These are phyloP conservation scores for Annulohypoxylon truncatum DNA, from an alignment of 2,329 filamentous ascomycete species.

Conservation along the genomic window DNA sequence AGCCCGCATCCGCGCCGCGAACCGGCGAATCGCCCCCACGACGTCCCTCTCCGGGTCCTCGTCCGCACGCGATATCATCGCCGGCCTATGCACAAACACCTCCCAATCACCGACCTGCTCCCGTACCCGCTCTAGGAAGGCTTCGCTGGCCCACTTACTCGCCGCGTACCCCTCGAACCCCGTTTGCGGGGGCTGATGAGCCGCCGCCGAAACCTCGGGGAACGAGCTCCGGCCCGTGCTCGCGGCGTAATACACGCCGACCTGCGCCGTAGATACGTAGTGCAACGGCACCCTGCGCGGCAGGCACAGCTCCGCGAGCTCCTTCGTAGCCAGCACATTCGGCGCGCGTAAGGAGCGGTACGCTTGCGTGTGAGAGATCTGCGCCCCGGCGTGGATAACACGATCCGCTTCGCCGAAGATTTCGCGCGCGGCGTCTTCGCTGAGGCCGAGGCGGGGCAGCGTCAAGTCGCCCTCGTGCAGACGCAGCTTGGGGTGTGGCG, in stretches of 20 bases:
- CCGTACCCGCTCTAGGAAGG: not conserved
- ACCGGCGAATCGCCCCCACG: not conserved
- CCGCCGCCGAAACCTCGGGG: not conserved
- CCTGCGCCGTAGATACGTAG: constrained; percentile 51
- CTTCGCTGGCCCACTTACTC: not conserved
- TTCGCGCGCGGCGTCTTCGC: not conserved
- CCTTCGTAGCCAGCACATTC: constrained; percentile 53
- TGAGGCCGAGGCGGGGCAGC: constrained; percentile 14
- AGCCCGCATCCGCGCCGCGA: not conserved
- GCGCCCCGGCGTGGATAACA: constrained; percentile 67
- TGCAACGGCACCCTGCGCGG: constrained; percentile 51
- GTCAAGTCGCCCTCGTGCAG: constrained; percentile 2
- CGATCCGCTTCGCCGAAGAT: constrained; percentile 49
- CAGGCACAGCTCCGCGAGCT: constrained; percentile 50
- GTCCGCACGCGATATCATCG: not conserved
- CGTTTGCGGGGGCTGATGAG: not conserved
- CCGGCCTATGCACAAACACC: not conserved
- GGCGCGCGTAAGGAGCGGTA: constrained; percentile 51
- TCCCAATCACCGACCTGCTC: not conserved
- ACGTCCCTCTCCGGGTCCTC: not conserved
- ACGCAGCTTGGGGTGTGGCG: not conserved
- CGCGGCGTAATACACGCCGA: not conserved
- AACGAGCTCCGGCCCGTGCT: not conserved
- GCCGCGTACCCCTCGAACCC: not conserved
- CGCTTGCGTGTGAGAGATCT: constrained; percentile 52